These are phyloP conservation scores for Eutrema yunnanense DNA, from an alignment of 345 rosid genomes.

Conservation along the genomic window DNA sequence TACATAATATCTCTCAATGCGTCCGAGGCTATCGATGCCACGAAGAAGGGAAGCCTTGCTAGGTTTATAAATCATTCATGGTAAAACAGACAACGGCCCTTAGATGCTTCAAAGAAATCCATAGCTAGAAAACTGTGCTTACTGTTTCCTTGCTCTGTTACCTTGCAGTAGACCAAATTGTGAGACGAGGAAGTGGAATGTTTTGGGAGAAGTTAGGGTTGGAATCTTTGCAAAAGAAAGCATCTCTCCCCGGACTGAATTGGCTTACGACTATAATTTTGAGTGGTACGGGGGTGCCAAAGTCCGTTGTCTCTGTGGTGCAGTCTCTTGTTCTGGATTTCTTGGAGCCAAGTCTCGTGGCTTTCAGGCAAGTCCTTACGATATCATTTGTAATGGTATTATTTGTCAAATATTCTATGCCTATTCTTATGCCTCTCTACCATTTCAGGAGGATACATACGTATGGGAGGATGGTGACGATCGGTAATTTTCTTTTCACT, in stretches of 20 bases:
- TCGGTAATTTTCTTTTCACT: constrained; percentile 35
- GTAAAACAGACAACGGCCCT: constrained; percentile 32
- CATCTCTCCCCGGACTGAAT: constrained; percentile 58
- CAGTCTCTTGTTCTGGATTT: constrained; percentile 79
- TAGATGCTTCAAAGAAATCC: not conserved
- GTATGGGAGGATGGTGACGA: constrained; percentile 97
- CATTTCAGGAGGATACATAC: constrained; percentile 80
- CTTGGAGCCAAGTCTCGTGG: constrained; percentile 99
- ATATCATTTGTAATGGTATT: not conserved
- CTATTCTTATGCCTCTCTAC: not conserved
- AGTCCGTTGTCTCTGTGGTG: constrained; percentile 96
- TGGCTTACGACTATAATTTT: constrained; percentile 85
- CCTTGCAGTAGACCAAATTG: constrained; percentile 81
- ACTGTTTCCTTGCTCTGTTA: constrained; percentile 7
- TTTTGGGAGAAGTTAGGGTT: constrained; percentile 86
- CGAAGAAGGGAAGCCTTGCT: constrained; percentile 86
- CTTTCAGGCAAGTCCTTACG: constrained; percentile 58
- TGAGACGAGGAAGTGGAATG: constrained; percentile 97
- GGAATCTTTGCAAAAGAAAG: constrained; percentile 91
- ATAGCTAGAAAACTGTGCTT: not conserved
- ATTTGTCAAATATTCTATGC: not conserved
- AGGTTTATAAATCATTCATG: constrained; percentile 98
- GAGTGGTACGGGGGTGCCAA: constrained; percentile 98
- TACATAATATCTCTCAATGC: constrained; percentile 85
- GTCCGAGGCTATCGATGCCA: constrained; percentile 83